A percentile compares a stretch with the other conserved stretches of the same genome.
Conservation (phyloP, 768 basidiomycete species). For the Harrya chromipes region DNA sequence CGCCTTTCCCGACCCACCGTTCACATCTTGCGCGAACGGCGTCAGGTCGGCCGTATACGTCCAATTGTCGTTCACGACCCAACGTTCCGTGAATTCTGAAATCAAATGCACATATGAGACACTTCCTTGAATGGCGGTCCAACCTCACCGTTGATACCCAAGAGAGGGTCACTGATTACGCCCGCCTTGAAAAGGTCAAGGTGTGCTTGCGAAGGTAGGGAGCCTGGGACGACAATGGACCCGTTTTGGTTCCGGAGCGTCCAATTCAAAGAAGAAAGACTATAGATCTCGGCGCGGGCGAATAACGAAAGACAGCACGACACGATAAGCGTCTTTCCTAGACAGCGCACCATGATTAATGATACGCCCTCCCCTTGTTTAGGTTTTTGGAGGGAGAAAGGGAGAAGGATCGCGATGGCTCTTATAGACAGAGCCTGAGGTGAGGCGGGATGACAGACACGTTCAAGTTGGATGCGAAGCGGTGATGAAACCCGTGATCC, state of each 20-base stretch:
- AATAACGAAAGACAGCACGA: conserved; percentile 10
- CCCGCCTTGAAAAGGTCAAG: conserved; percentile 51
- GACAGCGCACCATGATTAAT: conserved; percentile 4
- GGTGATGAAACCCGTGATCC: conserved; percentile 3
- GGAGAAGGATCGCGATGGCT: not conserved
- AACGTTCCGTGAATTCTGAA: conserved; percentile 50
- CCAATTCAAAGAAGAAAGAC: conserved; percentile 49
- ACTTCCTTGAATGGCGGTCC: not conserved
- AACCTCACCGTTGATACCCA: conserved; percentile 48
- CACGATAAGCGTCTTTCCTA: not conserved
- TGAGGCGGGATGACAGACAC: not conserved
- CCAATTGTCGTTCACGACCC: conserved; percentile 56
- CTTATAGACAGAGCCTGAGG: not conserved
- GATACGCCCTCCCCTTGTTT: not conserved
- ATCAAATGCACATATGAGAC: not conserved
- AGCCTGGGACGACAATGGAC: conserved; percentile 49
- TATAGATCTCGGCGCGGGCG: conserved; percentile 31
- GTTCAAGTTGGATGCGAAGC: not conserved
- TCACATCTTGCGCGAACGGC: conserved; percentile 36
- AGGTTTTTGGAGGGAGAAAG: not conserved
- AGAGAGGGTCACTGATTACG: conserved; percentile 50
- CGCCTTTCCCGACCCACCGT: conserved; percentile 27
- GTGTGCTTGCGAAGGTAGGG: conserved; percentile 52
- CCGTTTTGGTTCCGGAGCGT: conserved; percentile 53
- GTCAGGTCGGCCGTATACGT: conserved; percentile 53